A percentile compares a stretch with the other conserved stretches of the same genome.
Evolutionary conservation across 495 filamentous ascomycete species (phyloP).

Genomic region (Penicillium longicatenatum): DNA sequence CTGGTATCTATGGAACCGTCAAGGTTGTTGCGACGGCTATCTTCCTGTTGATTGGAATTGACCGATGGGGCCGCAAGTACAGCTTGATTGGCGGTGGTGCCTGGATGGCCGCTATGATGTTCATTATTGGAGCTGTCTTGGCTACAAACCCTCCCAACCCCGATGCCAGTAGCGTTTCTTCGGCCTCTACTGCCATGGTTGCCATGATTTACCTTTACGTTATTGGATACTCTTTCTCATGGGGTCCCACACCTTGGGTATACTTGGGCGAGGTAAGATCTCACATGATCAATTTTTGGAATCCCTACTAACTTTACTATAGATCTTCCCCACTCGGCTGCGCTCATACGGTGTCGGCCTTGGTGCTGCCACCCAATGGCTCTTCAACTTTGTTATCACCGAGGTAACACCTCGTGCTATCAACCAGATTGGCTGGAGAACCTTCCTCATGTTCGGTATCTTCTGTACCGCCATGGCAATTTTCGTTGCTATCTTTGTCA

Average conservation of each 20-base stretch:
- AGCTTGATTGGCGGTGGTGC: slow-evolving; percentile 70
- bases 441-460: slow-evolving; percentile 58
- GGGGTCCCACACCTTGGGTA: slow-evolving; percentile 53
- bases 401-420: slow-evolving; percentile 42
- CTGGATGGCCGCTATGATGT: slow-evolving; percentile 68
- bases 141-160: slow-evolving; percentile 44
- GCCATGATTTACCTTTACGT: slow-evolving; percentile 59
- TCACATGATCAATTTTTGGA: not conserved
- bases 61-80: slow-evolving; percentile 66
- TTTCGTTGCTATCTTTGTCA: slow-evolving; percentile 53
- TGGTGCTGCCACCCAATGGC: slow-evolving; percentile 58
- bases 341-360: slow-evolving; percentile 70
- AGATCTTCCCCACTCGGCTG: slow-evolving; percentile 73
- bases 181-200: slow-evolving; percentile 50
- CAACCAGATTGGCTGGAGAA: slow-evolving; percentile 51
- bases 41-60: slow-evolving; percentile 69
- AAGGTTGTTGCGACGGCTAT: slow-evolving; percentile 58
- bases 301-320: slow-evolving; percentile 19
- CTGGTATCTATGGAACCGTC: slow-evolving; percentile 54
- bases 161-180: slow-evolving; percentile 27
- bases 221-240: slow-evolving; percentile 44
- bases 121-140: slow-evolving; percentile 75
- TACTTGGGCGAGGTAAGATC: slow-evolving; percentile 49
- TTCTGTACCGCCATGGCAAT: slow-evolving; percentile 44
- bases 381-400: slow-evolving; percentile 49